These are phyloP conservation scores for Aureobasidium sp. DNA, from an alignment of 2,329 filamentous ascomycete genomes.

Conservation along the genomic window DNA sequence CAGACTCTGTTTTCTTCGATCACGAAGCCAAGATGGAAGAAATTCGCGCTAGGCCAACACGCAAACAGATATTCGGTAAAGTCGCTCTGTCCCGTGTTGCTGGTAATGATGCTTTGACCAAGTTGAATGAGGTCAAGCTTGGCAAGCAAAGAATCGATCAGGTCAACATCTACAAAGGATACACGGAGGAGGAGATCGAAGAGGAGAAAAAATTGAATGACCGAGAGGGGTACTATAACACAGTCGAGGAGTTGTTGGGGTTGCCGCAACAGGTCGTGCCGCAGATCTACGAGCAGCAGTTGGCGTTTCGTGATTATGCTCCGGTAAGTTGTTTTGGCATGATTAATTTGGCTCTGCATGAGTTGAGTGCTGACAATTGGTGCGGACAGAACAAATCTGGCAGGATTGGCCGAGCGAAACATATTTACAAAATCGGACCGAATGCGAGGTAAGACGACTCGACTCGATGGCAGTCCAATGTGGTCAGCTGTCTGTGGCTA, in stretches of 20 bases:
- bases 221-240: constrained; percentile 1
- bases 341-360: too few relatives aligned
- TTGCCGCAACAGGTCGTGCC: constrained; percentile 19
- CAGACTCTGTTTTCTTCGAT: not conserved
- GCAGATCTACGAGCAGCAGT: constrained; percentile 20
- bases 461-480: not conserved
- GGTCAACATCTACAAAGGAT: not conserved
- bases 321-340: constrained; percentile 9
- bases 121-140: not conserved
- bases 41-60: constrained; percentile 32
- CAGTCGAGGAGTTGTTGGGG: constrained; percentile 21
- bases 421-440: not conserved
- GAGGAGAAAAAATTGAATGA: not conserved
- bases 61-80: constrained; percentile 29
- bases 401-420: not conserved
- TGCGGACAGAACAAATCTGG: not conserved
- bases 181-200: not conserved
- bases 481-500: not conserved
- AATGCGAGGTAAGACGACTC: not conserved
- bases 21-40: constrained; percentile 28
- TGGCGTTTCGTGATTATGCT: constrained; percentile 19
- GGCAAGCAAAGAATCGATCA: not conserved
- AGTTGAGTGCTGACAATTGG: not conserved
- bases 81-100: constrained; percentile 13
- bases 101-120: constrained; percentile 6